Evolutionary conservation across 805 yeast genomes (phyloP), one percentile per base, ranked within the genome.

Genomic region (Yarrowia divulgata): DNA sequence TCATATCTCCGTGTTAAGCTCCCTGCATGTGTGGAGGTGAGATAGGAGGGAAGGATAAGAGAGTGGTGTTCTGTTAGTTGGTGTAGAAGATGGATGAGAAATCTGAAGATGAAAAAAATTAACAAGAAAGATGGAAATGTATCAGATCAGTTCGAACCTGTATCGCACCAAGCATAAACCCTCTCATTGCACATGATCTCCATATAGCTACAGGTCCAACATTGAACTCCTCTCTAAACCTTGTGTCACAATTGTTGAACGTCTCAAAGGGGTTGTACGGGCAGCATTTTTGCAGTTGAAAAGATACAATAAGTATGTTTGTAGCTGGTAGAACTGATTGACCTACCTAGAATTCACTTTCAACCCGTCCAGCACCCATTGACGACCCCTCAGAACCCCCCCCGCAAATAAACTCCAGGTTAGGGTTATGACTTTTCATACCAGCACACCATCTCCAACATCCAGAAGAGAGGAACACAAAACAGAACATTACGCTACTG

Each of bases 361-460:
- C 8, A 7, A 40, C 3, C 18, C 8, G n/a, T 16, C 45, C 18
- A 8, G 0, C 34, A 1, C 32, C 32, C 32, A 6, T 16, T 5
- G 10, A 45, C 29, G 8, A 7, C 32, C 16, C 18, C 9, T 14
- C 18, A 23, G 29, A 23, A 23, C 8, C 52, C 14, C n/a, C 52
- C 12, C n/a, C 16, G 34, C 14, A 14, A 54, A 40, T 60, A 34
- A 60, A 8, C 66, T 60, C 52, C 40, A 13, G 66, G 66, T 34
- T 60, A 60, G 66, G 66, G 66, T 34, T 43, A 5, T 13, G 14
- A 32, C 52, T 43, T 60, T 60, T 60, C 64, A 42, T 57, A 57
- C 37, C 45, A 54, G 55, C 39, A 16, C 55, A 54, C 23, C 34
- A 13, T 7, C 6, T 34, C 39, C 55, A n/a, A 9, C 35, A 50